These are phyloP conservation scores for Linnemannia zychae DNA, from an alignment of 192 early-diverging fungal genomes.

Conservation along the genomic window DNA sequence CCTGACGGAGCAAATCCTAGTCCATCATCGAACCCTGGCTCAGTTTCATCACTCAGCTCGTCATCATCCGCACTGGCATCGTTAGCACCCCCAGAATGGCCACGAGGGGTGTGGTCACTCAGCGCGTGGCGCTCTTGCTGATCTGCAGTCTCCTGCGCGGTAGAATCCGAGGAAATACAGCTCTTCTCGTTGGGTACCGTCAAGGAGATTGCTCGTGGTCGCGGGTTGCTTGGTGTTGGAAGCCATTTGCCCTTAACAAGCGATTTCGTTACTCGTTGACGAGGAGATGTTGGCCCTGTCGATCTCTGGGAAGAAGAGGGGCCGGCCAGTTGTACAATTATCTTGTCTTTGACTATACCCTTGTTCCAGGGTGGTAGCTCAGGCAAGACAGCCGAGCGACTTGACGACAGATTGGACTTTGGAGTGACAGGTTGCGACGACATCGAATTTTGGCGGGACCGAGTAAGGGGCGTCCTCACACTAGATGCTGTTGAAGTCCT, in stretches of 20 bases:
- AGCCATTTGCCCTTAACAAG: slow-evolving; percentile 15
- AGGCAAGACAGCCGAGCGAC: not conserved
- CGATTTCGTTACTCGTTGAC: slow-evolving; percentile 8
- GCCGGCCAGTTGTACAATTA: not conserved
- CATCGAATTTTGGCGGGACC: slow-evolving; percentile 35
- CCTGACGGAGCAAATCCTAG: not conserved
- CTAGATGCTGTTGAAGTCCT: slow-evolving; percentile 11
- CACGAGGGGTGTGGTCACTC: slow-evolving; percentile 21
- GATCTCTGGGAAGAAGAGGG: slow-evolving; percentile 11
- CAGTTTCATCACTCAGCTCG: slow-evolving; percentile 41
- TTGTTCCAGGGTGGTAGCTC: slow-evolving; percentile 37
- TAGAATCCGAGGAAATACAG: not conserved
- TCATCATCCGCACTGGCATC: slow-evolving; percentile 16
- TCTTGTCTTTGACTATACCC: slow-evolving; percentile 28
- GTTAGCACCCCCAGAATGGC: slow-evolving; percentile 1
- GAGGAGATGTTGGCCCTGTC: not conserved
- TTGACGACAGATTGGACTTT: not conserved
- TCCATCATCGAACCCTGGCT: slow-evolving; percentile 21
- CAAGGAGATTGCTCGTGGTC: slow-evolving; percentile 35
- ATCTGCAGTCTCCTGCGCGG: not conserved
- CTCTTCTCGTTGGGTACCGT: slow-evolving; percentile 13
- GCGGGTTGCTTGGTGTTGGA: not conserved
- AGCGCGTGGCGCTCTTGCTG: slow-evolving; percentile 8
- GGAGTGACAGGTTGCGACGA: slow-evolving; percentile 8
- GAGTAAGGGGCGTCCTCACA: slow-evolving; percentile 20